These are phyloP conservation scores for Pseudonitzschia multiseries DNA, from an alignment of 108 stramenopile species.

Conservation along the genomic window DNA sequence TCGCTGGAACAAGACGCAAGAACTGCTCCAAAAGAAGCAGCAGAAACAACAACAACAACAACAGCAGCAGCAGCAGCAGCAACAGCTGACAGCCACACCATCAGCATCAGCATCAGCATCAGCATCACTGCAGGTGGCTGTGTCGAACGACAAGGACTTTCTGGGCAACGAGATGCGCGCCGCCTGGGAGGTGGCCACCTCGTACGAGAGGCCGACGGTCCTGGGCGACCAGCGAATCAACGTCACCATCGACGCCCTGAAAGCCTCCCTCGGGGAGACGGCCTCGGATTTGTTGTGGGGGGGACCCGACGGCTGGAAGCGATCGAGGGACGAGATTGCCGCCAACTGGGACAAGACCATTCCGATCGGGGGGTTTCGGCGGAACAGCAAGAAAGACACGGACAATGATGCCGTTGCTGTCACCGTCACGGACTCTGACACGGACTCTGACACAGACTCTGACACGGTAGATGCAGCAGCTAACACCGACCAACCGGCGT, in stretches of 20 bases:
- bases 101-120: too few species aligned
- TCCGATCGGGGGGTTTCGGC: slow-evolving; percentile 11
- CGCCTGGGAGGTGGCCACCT: slow-evolving; percentile 47
- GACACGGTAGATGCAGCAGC: too few species aligned
- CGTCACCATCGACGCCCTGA: slow-evolving; percentile 46
- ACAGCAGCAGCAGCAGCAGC: background rate
- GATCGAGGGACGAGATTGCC: slow-evolving; percentile 34
- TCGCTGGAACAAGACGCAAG: slow-evolving; percentile 61
- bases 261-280: slow-evolving; percentile 45
- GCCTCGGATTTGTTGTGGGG: slow-evolving; percentile 16
- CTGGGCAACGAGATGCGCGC: slow-evolving; percentile 64
- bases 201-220: slow-evolving; percentile 53
- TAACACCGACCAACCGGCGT: slow-evolving; percentile 2
- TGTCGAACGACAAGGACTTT: slow-evolving; percentile 33
- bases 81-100: too few species aligned
- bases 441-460: too few species aligned
- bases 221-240: slow-evolving; percentile 71
- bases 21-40: slow-evolving; percentile 13
- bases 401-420: too few species aligned
- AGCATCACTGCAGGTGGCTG: background rate
- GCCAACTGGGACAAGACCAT: slow-evolving; percentile 42
- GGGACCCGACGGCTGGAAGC: slow-evolving; percentile 42
- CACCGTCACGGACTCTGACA: too few species aligned
- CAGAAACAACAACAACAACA: background rate
- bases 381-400: too few species aligned